Base-by-base conservation (phyloP, 108 stramenopile genomes). In the Skeletonema marinoi region DNA sequence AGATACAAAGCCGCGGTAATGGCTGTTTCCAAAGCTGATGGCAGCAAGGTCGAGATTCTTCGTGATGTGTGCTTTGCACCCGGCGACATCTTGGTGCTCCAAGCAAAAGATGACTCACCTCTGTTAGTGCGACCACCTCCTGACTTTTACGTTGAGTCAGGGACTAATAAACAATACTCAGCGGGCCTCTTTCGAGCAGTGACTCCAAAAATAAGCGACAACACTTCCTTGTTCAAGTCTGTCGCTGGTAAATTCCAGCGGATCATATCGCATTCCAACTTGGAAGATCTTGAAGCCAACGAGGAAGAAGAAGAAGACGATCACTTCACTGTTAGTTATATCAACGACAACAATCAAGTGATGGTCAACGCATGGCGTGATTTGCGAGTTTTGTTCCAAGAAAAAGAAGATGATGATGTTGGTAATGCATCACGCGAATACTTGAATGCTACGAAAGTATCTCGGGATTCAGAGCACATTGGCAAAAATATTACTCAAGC, bases 1-100 rank as follows among this genome's bases (percentile, higher is more conserved):
- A 63, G 21, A 6, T 96, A 89, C 86, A 85, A 87, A 69, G 91
- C 91, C 11, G 90, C 90, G 17, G 80, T 96, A 3, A 83, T 96
- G 31, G 94, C 91, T 13, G 73, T 87, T 19, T 87, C 89, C 67
- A 82, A 84, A 19, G 86, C 76, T 56, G 90, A 88, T 0, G 84
- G 77, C 50, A 92, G 85, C 65, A 60, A 64, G 21, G 46, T 29
- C 9, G 12, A 62, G 12, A 29, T 69, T 14, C 62, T 89, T 65
- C 36, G 80, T 1, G 33, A 48, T 9, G 78, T 91, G 2, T 41
- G 70, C 32, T 90, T 96, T 85, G 78, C 73, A n/a, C 42, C 81
- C 9, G 83, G 87, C 6, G 92, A 96, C 68, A 44, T 92, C 12
- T 70, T 96, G 42, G 85, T 93, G 3, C 70, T 93, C 21, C 90